These are phyloP conservation scores for Pythium aphanidermatum DNA, from an alignment of 352 stramenopile genomes.

Conservation along the genomic window DNA sequence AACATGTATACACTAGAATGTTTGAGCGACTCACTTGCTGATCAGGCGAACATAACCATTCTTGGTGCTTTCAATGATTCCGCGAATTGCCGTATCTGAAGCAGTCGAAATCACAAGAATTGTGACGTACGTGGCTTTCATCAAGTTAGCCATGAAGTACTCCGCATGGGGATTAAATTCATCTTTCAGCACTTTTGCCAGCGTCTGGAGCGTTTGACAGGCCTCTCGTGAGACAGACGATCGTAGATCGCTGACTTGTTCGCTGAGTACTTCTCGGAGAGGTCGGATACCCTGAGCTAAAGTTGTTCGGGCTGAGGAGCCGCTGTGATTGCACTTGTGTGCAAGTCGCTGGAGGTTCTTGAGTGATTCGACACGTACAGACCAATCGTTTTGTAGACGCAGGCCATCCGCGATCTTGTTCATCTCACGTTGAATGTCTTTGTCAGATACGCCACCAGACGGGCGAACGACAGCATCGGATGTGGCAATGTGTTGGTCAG, in stretches of 20 bases:
- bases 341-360: constrained; percentile 57
- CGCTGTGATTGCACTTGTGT: constrained; percentile 33
- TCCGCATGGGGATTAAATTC: constrained; percentile 79
- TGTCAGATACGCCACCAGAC: constrained; percentile 32
- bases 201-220: constrained; percentile 57
- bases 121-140: constrained; percentile 85
- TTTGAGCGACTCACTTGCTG: constrained; percentile 62
- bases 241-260: constrained; percentile 73
- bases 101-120: constrained; percentile 81
- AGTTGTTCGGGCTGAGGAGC: constrained; percentile 12
- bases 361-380: constrained; percentile 62
- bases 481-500: neutral
- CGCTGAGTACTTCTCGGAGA: constrained; percentile 56
- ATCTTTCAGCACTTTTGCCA: constrained; percentile 54
- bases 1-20: neutral
- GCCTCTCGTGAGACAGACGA: constrained; percentile 74
- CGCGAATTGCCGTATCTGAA: constrained; percentile 62
- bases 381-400: constrained; percentile 65
- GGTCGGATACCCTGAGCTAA: constrained; percentile 41
- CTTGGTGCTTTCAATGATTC: constrained; percentile 69
- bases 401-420: constrained; percentile 49
- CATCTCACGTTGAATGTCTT: constrained; percentile 57
- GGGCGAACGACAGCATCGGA: neutral
- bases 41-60: constrained; percentile 69
- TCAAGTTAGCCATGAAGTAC: constrained; percentile 51